Evolutionary conservation across 768 basidiomycete genomes (phyloP).

Genomic region (Suillus sp.): DNA sequence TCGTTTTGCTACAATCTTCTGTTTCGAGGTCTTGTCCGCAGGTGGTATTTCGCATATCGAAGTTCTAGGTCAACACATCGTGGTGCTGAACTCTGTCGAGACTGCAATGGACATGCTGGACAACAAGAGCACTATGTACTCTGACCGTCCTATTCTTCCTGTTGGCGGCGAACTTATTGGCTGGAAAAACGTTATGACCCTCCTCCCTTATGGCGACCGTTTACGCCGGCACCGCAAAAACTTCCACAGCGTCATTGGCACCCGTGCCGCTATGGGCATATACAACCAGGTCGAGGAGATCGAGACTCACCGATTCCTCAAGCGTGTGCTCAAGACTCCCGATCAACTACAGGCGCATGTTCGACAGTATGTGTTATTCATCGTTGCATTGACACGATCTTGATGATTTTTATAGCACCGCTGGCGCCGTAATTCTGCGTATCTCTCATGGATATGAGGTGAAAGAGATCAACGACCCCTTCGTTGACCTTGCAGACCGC

Average conservation of each 20-base stretch:
- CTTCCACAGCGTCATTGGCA: slow-evolving; percentile 45
- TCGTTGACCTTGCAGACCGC: slow-evolving; percentile 49
- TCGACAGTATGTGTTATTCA: slow-evolving; percentile 35
- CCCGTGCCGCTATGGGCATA: slow-evolving; percentile 35
- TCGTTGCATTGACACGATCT: slow-evolving; percentile 1
- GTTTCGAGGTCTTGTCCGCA: slow-evolving; percentile 23
- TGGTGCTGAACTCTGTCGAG: slow-evolving; percentile 55
- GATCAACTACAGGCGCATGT: slow-evolving; percentile 39
- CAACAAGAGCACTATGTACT: slow-evolving; percentile 66
- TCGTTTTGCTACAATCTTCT: neutral
- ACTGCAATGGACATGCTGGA: slow-evolving; percentile 60
- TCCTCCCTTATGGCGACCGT: slow-evolving; percentile 42
- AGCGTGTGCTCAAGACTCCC: slow-evolving; percentile 40
- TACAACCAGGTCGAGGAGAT: slow-evolving; percentile 40
- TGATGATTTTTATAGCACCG: slow-evolving; percentile 37
- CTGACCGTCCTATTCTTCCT: slow-evolving; percentile 56
- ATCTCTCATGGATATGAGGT: slow-evolving; percentile 60
- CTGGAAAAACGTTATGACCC: slow-evolving; percentile 36
- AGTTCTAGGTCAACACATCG: slow-evolving; percentile 58
- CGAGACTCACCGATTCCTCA: slow-evolving; percentile 46
- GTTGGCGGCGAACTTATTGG: slow-evolving; percentile 40
- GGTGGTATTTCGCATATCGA: slow-evolving; percentile 64
- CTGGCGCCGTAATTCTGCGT: slow-evolving; percentile 55
- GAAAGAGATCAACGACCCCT: slow-evolving; percentile 52
- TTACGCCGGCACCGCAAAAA: slow-evolving; percentile 45